phyloP scores from a whole-genome alignment of 768 basidiomycete genomes.

The Leccinum rimulosum region DNA sequence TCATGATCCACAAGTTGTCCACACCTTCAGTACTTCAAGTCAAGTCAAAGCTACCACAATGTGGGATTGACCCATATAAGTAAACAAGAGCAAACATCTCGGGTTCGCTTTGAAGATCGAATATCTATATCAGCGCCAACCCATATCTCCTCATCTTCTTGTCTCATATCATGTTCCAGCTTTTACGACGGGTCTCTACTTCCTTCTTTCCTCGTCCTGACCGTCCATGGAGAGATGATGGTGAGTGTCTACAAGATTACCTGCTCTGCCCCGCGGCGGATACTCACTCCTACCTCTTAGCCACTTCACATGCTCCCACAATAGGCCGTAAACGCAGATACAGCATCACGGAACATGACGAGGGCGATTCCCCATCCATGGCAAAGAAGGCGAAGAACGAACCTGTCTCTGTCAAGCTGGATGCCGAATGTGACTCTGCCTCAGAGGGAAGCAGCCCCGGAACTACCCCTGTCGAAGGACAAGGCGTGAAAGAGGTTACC shows the following conservation, averaged over 20 bases:
- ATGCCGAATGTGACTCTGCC: conserved; percentile 25
- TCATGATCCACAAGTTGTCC: not conserved
- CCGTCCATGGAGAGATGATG: conserved; percentile 75
- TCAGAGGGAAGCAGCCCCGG: conserved; percentile 15
- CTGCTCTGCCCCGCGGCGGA: not conserved
- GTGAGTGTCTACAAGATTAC: conserved; percentile 39
- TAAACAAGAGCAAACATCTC: conserved; percentile 28
- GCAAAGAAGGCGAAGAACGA: conserved; percentile 35
- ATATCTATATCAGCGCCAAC: not conserved
- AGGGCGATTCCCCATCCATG: conserved; percentile 30
- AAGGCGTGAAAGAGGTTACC: conserved; percentile 68
- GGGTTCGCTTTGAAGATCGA: not conserved
- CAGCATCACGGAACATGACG: conserved; percentile 44
- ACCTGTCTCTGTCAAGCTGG: conserved; percentile 20
- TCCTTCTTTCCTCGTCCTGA: conserved; percentile 69
- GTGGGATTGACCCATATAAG: conserved; percentile 1
- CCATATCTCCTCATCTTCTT: not conserved
- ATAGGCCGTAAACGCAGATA: conserved; percentile 65
- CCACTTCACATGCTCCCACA: conserved; percentile 72
- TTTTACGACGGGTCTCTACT: conserved; percentile 69
- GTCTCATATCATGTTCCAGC: conserved; percentile 50
- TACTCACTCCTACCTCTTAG: conserved; percentile 34
- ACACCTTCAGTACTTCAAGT: not conserved
- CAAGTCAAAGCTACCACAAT: not conserved
- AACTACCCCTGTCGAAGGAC: conserved; percentile 30